Evolutionary conservation across 2,329 filamentous ascomycete species (phyloP).

Genomic region (Ilyonectria robusta): DNA sequence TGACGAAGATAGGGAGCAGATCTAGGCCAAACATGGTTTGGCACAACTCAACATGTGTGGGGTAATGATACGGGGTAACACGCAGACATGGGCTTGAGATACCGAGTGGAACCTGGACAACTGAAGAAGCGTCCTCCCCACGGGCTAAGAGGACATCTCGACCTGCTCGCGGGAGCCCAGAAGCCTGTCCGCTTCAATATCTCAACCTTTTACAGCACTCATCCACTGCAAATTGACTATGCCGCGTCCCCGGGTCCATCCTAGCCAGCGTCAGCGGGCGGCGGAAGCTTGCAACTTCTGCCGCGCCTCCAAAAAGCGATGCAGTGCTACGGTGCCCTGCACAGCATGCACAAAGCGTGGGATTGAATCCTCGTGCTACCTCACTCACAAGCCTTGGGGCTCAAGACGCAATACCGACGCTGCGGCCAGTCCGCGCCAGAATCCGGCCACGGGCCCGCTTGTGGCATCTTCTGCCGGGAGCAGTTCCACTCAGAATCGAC

Average conservation of each 20-base stretch:
- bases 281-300: conserved; percentile 64
- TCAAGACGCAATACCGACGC: conserved; percentile 31
- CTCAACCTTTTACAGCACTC: neutral
- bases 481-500: conserved; percentile 8
- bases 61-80: conserved; percentile 30
- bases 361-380: conserved; percentile 54
- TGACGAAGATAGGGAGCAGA: conserved; percentile 10
- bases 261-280: conserved; percentile 63
- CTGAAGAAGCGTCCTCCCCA: neutral
- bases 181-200: neutral
- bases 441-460: conserved; percentile 10
- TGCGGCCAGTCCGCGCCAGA: conserved; percentile 8
- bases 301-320: conserved; percentile 65
- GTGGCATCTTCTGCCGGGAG: neutral
- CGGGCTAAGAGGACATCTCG: neutral
- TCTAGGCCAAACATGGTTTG: conserved; percentile 25
- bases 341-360: conserved; percentile 62
- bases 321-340: conserved; percentile 64
- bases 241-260: conserved; percentile 66
- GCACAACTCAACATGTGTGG: conserved; percentile 13
- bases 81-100: conserved; percentile 5
- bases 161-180: neutral
- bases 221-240: conserved; percentile 49
- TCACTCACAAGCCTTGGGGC: conserved; percentile 52
- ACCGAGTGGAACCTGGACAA: neutral